Percentiles rank a stretch among this genome's conserved stretches.
Evolutionary conservation across 768 basidiomycete genomes (phyloP).

Genomic region (Mrakia blollopis): DNA sequence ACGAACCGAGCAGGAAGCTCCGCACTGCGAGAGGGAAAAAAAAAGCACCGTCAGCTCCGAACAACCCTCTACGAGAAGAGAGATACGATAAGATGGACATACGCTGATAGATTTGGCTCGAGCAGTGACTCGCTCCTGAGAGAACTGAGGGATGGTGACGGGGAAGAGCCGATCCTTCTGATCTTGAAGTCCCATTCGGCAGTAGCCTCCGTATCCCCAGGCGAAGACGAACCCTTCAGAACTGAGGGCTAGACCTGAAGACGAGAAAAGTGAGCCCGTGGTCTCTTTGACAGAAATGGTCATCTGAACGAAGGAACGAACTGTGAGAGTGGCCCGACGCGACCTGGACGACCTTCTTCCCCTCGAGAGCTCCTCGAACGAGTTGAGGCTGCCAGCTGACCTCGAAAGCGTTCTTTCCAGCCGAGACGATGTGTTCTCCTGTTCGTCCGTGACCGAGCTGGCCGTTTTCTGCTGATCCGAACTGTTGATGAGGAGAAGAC

Average conservation of each 20-base stretch:
- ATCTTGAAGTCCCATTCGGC: conserved; percentile 66
- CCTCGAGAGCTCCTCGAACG: conserved; percentile 64
- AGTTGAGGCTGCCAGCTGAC: conserved; percentile 51
- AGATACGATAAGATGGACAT: conserved; percentile 14
- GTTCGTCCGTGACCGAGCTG: conserved; percentile 89
- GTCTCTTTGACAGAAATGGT: no score
- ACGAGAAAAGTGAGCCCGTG: neutral
- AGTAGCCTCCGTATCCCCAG: conserved; percentile 69
- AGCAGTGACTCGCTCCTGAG: neutral
- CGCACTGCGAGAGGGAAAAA: neutral
- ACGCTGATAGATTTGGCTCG: conserved; percentile 9
- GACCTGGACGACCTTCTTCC: conserved; percentile 72
- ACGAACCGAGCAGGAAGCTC: conserved; percentile 3
- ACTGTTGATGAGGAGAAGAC: neutral
- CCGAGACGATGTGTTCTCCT: conserved; percentile 82
- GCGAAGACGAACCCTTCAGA: conserved; percentile 73
- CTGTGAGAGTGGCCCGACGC: conserved; percentile 81
- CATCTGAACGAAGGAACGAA: neutral
- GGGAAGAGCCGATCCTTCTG: conserved; percentile 77
- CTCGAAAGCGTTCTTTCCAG: conserved; percentile 78
- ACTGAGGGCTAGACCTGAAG: conserved; percentile 61
- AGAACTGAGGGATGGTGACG: conserved; percentile 65
- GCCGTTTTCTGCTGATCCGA: conserved; percentile 46
- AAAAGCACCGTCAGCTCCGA: neutral
- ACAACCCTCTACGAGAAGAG: neutral